Evolutionary conservation across 148 eudicot genomes (phyloP).

Genomic region (Chenopodium suecicum): DNA sequence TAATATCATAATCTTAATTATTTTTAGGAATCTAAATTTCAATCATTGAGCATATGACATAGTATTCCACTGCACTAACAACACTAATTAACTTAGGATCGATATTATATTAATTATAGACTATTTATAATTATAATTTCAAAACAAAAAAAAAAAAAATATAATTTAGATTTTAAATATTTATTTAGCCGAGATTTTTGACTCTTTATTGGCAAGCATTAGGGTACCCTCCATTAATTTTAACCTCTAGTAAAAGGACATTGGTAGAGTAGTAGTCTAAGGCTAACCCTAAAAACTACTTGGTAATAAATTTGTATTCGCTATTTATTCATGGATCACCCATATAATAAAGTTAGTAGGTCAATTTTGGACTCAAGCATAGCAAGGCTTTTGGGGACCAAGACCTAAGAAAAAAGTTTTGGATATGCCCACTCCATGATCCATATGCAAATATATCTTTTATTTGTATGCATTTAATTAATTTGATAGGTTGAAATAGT

Average conservation of each 20-base stretch:
- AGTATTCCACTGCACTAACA: background rate
- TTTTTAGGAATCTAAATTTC: background rate
- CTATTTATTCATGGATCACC: background rate
- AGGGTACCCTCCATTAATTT: background rate
- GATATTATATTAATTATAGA: too few relatives aligned
- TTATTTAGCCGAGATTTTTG: slow-evolving; percentile 19
- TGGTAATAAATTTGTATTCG: background rate
- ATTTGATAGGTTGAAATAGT: too few relatives aligned
- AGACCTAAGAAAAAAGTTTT: background rate
- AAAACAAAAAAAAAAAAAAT: too few relatives aligned
- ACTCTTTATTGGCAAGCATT: background rate
- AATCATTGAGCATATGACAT: slow-evolving; percentile 17
- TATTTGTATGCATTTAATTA: too few relatives aligned
- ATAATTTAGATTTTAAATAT: too few relatives aligned
- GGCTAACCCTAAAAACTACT: background rate
- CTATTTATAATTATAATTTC: too few relatives aligned
- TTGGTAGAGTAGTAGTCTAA: slow-evolving; percentile 5
- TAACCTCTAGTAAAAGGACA: slow-evolving; percentile 10
- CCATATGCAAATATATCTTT: background rate
- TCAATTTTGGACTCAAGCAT: slow-evolving; percentile 13
- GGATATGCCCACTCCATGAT: background rate
- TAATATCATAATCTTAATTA: background rate
- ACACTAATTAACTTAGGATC: too few relatives aligned
- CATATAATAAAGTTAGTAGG: background rate
- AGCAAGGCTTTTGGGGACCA: slow-evolving; percentile 7